Conservation (phyloP, 2,329 filamentous ascomycete genomes). For the Teratosphaeria nubilosa region DNA sequence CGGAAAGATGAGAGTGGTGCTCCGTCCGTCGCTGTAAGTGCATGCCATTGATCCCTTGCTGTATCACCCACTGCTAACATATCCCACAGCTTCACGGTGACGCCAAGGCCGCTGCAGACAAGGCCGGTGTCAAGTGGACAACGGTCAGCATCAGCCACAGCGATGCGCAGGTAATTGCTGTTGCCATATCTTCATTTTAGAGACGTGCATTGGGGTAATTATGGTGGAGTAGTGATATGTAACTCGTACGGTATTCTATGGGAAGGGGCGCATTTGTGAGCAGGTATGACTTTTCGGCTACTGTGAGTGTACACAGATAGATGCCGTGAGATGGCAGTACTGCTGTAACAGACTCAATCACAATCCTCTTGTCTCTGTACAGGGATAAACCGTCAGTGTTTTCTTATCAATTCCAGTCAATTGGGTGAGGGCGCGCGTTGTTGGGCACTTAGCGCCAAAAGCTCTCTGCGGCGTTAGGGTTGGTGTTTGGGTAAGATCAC, state of each 20-base stretch:
- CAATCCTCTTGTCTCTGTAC: too few species aligned
- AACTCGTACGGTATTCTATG: background rate
- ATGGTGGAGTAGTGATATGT: background rate
- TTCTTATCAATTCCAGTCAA: too few species aligned
- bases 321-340: background rate
- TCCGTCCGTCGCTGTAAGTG: slow-evolving; percentile 72
- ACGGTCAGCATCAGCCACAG: slow-evolving; percentile 94
- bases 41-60: background rate
- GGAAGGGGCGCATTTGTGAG: background rate
- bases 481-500: too few species aligned
- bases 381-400: too few species aligned
- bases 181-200: slow-evolving; percentile 47
- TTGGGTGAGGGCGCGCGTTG: too few species aligned
- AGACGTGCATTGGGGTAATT: background rate
- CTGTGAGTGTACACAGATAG: background rate
- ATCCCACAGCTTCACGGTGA: slow-evolving; percentile 67
- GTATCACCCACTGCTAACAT: background rate
- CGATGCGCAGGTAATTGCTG: slow-evolving; percentile 85
- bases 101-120: slow-evolving; percentile 71
- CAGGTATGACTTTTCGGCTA: background rate
- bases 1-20: slow-evolving; percentile 68
- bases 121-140: slow-evolving; percentile 78
- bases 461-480: background rate
- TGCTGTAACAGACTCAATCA: background rate
- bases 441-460: too few species aligned